phyloP scores from a whole-genome alignment of 495 filamentous ascomycete genomes.

The Penicillium malachiteum region DNA sequence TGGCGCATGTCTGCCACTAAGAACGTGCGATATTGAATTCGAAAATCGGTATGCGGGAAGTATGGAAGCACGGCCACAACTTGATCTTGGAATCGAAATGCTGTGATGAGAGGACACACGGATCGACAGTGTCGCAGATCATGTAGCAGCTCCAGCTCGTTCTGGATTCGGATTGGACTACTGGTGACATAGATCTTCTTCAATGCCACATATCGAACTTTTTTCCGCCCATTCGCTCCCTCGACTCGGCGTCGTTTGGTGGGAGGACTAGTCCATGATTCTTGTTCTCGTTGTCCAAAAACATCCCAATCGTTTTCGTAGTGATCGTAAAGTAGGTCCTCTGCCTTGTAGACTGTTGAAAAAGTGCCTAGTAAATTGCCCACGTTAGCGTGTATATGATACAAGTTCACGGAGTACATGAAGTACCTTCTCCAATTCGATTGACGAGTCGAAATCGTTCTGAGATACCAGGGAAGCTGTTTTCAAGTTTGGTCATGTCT shows the following conservation, averaged over 20 bases:
- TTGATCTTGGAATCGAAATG: conserved; percentile 90
- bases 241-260: conserved; percentile 47
- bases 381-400: conserved; percentile 7
- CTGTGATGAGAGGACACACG: conserved; percentile 94
- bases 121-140: conserved; percentile 77
- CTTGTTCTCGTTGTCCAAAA: conserved; percentile 49
- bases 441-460: conserved; percentile 87
- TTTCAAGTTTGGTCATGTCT: conserved; percentile 83
- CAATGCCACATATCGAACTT: conserved; percentile 82
- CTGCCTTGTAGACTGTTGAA: conserved; percentile 97
- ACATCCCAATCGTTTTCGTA: conserved; percentile 89
- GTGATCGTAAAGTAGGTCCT: conserved; percentile 83
- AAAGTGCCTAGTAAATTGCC: conserved; percentile 69
- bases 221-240: conserved; percentile 33
- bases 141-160: conserved; percentile 95
- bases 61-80: conserved; percentile 93
- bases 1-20: conserved; percentile 77
- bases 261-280: conserved; percentile 60
- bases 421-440: conserved; percentile 88
- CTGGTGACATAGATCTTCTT: conserved; percentile 99
- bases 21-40: conserved; percentile 90
- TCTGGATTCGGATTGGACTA: conserved; percentile 87
- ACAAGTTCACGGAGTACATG: neutral
- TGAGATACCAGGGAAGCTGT: conserved; percentile 79
- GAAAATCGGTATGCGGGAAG: conserved; percentile 94